A percentile compares a stretch with the other conserved stretches of the same genome.
Evolutionary conservation across 2,329 filamentous ascomycete species (phyloP).

Genomic region (Penicillium sp.): DNA sequence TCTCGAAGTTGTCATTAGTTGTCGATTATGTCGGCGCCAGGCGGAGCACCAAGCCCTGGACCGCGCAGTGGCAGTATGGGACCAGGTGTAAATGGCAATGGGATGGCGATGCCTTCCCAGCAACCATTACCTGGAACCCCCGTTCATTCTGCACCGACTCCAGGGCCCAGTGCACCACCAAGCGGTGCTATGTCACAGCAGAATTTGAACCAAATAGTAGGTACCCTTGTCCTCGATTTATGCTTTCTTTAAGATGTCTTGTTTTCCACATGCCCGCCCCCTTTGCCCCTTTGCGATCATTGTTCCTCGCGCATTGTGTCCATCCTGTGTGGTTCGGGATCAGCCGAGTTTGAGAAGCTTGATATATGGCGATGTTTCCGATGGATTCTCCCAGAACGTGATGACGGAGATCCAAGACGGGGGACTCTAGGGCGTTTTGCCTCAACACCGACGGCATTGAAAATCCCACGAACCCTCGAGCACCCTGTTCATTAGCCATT

Average conservation of each 20-base stretch:
- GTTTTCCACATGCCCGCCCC: background rate
- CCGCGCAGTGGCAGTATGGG: conserved; percentile 50
- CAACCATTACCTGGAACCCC: conserved; percentile 49
- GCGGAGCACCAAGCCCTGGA: conserved; percentile 48
- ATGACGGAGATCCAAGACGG: background rate
- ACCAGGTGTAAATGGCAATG: conserved; percentile 35
- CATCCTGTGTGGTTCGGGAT: background rate
- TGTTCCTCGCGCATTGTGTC: background rate
- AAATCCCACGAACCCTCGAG: background rate
- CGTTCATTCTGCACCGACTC: conserved; percentile 45
- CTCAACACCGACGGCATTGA: background rate
- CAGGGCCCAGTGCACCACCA: conserved; percentile 33
- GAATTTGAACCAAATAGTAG: conserved; percentile 93
- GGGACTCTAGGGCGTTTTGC: background rate
- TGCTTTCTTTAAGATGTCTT: background rate
- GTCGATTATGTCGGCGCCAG: conserved; percentile 43
- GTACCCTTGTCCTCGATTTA: conserved; percentile 36
- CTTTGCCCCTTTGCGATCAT: background rate
- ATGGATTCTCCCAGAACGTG: background rate
- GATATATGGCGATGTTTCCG: background rate
- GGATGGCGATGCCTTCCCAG: conserved; percentile 48
- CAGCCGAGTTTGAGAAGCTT: background rate
- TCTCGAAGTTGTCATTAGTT: background rate
- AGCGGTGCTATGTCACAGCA: conserved; percentile 67
- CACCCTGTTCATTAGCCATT: background rate